phyloP scores from a whole-genome alignment of 345 rosid genomes.

The Alliaria petiolata region DNA sequence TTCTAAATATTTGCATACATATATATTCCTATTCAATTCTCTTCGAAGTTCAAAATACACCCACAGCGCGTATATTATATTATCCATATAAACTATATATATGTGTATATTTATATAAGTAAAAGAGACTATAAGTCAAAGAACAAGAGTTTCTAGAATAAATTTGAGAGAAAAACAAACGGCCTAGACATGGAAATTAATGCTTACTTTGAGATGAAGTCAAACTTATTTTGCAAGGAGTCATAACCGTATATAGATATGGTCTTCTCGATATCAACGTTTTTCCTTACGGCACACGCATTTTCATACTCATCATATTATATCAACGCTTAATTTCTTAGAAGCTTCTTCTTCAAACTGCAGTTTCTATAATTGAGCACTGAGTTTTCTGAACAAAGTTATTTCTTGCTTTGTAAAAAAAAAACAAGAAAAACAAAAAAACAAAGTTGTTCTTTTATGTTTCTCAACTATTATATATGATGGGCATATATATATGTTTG shows the following conservation, averaged over 20 bases:
- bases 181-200: slow-evolving; percentile 23
- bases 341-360: slow-evolving; percentile 7
- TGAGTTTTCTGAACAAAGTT: not conserved
- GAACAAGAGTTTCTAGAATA: slow-evolving; percentile 31
- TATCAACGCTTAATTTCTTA: not conserved
- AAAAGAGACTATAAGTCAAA: slow-evolving; percentile 25
- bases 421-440: too few relatives aligned
- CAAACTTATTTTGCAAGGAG: slow-evolving; percentile 23
- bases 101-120: not conserved
- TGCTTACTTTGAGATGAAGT: slow-evolving; percentile 21
- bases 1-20: not conserved
- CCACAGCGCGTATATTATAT: not conserved
- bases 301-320: slow-evolving; percentile 5
- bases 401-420: too few relatives aligned
- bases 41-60: too few relatives aligned
- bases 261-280: slow-evolving; percentile 27
- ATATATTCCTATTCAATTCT: not conserved
- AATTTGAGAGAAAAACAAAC: not conserved
- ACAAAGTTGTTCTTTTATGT: not conserved
- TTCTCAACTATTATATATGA: too few relatives aligned
- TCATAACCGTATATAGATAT: not conserved
- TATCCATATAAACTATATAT: not conserved
- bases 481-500: not conserved
- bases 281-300: slow-evolving; percentile 19
- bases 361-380: too few relatives aligned